Evolutionary conservation across 768 basidiomycete species (phyloP).

Genomic region (Podaxis mareebaensis): DNA sequence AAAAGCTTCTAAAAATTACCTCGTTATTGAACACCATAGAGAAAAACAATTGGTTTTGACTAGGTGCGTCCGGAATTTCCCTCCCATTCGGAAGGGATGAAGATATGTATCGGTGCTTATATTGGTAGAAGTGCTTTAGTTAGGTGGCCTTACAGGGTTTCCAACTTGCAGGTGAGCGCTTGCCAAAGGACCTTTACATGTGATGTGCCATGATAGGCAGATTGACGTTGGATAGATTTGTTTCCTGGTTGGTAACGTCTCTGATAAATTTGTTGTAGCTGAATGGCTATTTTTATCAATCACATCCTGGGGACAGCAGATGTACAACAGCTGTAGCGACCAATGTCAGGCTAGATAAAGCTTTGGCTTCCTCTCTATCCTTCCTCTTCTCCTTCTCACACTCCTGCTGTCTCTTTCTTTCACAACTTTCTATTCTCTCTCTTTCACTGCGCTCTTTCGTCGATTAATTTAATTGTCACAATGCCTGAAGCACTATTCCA

Average conservation of each 20-base stretch:
- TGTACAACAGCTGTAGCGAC: background rate
- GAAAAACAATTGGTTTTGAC: no score
- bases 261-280: background rate
- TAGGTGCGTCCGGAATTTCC: no score
- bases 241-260: background rate
- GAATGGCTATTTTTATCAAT: background rate
- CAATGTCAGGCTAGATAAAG: background rate
- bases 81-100: no score
- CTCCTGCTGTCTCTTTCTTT: no score
- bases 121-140: no score
- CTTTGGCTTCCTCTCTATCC: background rate
- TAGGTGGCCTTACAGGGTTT: no score
- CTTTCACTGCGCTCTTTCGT: background rate
- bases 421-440: background rate
- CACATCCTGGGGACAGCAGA: background rate
- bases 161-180: background rate
- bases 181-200: background rate
- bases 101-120: no score
- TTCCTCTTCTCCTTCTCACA: background rate
- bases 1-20: no score
- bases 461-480: background rate
- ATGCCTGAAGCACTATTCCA: background rate
- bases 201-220: background rate
- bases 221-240: background rate
- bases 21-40: no score